phyloP scores from a whole-genome alignment of 2,329 filamentous ascomycete genomes.

The Apiospora malaysiana region DNA sequence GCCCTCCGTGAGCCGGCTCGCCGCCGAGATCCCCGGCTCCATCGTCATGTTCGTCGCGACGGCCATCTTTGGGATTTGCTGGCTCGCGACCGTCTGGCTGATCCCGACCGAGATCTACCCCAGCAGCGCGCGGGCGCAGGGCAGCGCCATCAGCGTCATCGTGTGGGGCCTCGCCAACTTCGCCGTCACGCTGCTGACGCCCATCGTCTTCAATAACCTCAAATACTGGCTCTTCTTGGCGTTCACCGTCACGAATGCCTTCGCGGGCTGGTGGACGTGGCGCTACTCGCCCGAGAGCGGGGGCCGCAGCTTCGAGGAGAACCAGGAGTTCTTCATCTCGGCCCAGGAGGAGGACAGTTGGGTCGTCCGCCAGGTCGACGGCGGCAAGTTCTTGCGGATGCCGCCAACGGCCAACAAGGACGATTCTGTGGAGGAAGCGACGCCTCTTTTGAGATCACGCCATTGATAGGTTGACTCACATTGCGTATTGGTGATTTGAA shows the following conservation, averaged over 20 bases:
- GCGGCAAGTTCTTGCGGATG: slow-evolving; percentile 51
- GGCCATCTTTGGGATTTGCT: slow-evolving; percentile 64
- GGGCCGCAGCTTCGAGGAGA: slow-evolving; percentile 64
- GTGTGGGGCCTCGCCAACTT: slow-evolving; percentile 66
- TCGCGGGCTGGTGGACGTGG: slow-evolving; percentile 62
- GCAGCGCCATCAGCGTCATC: slow-evolving; percentile 59
- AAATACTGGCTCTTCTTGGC: slow-evolving; percentile 64
- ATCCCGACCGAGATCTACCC: slow-evolving; percentile 65
- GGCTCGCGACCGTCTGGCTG: slow-evolving; percentile 65
- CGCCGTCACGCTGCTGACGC: slow-evolving; percentile 60
- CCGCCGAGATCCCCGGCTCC: slow-evolving; percentile 56
- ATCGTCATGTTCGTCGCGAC: slow-evolving; percentile 62
- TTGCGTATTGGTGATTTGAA: no score
- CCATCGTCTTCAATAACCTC: slow-evolving; percentile 64
- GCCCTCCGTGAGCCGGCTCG: slow-evolving; percentile 43
- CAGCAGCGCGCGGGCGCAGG: slow-evolving; percentile 58
- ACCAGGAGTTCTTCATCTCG: slow-evolving; percentile 62
- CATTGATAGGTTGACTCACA: not conserved
- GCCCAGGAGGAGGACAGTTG: slow-evolving; percentile 58
- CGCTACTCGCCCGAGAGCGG: slow-evolving; percentile 58
- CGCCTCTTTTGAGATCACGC: slow-evolving; percentile 19
- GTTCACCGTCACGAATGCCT: slow-evolving; percentile 58
- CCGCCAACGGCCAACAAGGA: slow-evolving; percentile 26
- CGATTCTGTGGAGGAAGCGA: not conserved
- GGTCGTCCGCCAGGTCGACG: slow-evolving; percentile 57